Base-by-base conservation (phyloP, 1,284 basidiomycete genomes). In the Golubevia sp. region DNA sequence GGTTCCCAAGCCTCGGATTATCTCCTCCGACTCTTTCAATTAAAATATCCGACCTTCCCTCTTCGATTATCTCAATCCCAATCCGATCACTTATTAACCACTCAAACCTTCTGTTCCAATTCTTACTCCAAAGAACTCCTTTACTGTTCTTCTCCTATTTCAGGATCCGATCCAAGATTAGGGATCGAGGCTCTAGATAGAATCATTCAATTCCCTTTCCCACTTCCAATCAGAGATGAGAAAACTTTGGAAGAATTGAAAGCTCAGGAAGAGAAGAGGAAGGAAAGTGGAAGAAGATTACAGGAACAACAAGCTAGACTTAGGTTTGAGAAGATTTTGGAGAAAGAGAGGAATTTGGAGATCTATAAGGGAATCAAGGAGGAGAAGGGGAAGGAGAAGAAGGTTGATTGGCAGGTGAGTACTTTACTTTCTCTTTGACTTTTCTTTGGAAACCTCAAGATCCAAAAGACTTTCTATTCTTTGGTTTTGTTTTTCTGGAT, bases 41-140 rank as follows among this genome's bases (percentile, higher is more conserved):
- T 99, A 61, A 99, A 99, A 83, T 98, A 99, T 79, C 92, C 97
- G 15, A 91, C 88, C 51, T 99, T 99, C 73, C 88, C 88, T 0
- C 84, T 86, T 13, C 85, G 87, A 44, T 86, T 89, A 51, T 87
- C 87, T 0, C 70, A 80, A 3, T 80, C 83, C 44, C 88, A 89
- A 76, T 86, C 88, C 3, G 86, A 86, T 34, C 4, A 34, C 11
- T 11, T 34, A 34, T 34, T 34, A 11, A 11, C 4, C 4, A 34
- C 30, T 34, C 30, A 34, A 34, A 34, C 30, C 30, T 34, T 34
- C 11, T 34, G 30, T 34, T 34, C 30, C 30, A 34, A 34, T 34
- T 34, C 30, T 34, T 34, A 34, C 30, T 34, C 11, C 30, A 34
- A 34, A 34, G 30, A 34, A 3, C 30, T 34, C 11, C 11, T 13